Conservation (phyloP, 306 rosid genomes). For the Begonia loranthoides region DNA sequence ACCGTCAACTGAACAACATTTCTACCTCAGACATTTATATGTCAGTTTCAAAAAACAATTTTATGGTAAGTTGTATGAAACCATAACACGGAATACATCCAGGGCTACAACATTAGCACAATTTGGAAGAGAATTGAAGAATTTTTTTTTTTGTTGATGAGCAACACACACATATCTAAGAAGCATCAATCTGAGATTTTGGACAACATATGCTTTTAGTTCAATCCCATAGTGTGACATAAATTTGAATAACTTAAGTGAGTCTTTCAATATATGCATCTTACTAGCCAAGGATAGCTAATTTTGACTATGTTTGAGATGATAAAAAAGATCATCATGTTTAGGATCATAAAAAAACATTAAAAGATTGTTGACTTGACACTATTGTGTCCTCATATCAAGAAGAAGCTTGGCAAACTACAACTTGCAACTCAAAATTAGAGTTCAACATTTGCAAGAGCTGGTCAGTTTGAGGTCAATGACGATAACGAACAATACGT, state of each 20-base stretch:
- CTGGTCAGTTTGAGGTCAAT: not conserved
- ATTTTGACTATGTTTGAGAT: not conserved
- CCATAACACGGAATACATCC: too few relatives aligned
- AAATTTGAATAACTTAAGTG: not conserved
- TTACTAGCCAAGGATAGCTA: not conserved
- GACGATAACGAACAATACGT: not conserved
- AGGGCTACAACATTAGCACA: too few relatives aligned
- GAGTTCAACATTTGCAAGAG: not conserved
- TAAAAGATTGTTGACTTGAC: not conserved
- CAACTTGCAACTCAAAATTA: not conserved
- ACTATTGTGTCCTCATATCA: not conserved
- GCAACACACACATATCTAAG: too few relatives aligned
- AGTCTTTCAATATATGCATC: not conserved
- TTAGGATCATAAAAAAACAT: not conserved
- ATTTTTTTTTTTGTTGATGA: too few relatives aligned
- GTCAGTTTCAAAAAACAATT: too few relatives aligned
- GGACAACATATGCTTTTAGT: too few relatives aligned
- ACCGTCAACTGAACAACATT: too few relatives aligned
- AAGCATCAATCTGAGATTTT: too few relatives aligned
- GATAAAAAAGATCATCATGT: not conserved
- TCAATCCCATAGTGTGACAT: not conserved
- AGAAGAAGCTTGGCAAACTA: not conserved
- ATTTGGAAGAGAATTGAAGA: too few relatives aligned
- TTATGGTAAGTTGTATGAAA: too few relatives aligned
- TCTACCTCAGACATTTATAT: too few relatives aligned